Conservation (phyloP, 2,329 filamentous ascomycete genomes). For the Microdochium paspali region DNA sequence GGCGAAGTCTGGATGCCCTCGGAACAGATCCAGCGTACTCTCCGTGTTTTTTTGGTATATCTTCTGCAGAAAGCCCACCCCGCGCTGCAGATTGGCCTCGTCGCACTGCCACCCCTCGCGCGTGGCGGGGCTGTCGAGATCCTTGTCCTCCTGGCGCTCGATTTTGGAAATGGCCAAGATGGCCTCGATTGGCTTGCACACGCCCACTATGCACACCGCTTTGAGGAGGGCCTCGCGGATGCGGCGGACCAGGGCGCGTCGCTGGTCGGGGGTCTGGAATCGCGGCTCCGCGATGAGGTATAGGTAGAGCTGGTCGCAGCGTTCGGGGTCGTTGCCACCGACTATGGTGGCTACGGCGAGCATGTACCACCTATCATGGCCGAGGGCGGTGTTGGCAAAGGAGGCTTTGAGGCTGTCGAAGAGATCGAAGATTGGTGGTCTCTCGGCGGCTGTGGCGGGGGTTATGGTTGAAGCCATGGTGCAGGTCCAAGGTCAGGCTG, state of each 20-base stretch:
- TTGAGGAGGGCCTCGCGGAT: slow-evolving; percentile 52
- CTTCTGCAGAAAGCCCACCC: slow-evolving; percentile 43
- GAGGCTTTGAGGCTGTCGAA: slow-evolving; percentile 5
- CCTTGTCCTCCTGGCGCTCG: slow-evolving; percentile 44
- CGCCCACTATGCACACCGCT: slow-evolving; percentile 45
- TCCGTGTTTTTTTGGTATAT: slow-evolving; percentile 42
- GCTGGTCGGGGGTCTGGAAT: slow-evolving; percentile 28
- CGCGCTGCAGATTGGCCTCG: slow-evolving; percentile 41
- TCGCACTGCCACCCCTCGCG: slow-evolving; percentile 51
- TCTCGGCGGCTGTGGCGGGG: not conserved
- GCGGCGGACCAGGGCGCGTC: slow-evolving; percentile 37
- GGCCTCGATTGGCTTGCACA: slow-evolving; percentile 53
- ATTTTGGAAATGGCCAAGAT: slow-evolving; percentile 44
- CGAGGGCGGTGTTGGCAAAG: slow-evolving; percentile 6
- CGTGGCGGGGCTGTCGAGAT: slow-evolving; percentile 33
- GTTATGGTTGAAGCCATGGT: not conserved
- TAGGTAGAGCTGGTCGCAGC: slow-evolving; percentile 43
- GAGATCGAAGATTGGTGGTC: not conserved
- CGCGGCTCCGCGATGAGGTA: slow-evolving; percentile 40
- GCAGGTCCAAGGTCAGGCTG: not conserved
- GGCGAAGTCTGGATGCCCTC: slow-evolving; percentile 27
- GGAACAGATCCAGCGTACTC: slow-evolving; percentile 22
- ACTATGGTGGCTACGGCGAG: slow-evolving; percentile 28
- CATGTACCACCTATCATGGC: slow-evolving; percentile 13
- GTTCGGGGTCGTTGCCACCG: slow-evolving; percentile 39